These are phyloP conservation scores for Penicillium sp. DNA, from an alignment of 2,329 filamentous ascomycete genomes.

Conservation along the genomic window DNA sequence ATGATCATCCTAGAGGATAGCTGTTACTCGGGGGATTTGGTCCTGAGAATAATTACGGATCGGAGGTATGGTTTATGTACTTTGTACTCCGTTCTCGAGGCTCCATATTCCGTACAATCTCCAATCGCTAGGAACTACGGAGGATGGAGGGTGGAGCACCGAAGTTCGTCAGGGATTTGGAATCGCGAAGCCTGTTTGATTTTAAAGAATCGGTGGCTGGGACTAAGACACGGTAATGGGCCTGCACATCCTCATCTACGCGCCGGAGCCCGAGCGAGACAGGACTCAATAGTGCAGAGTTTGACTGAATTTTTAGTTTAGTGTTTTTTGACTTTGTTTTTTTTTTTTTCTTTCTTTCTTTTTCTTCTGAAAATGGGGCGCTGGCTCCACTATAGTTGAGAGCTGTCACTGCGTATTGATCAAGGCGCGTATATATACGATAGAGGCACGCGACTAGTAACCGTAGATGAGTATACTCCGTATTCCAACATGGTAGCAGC, in stretches of 20 bases:
- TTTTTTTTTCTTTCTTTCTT: not conserved
- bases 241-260: slow-evolving; percentile 22
- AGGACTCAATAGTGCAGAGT: slow-evolving; percentile 1
- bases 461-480: not conserved
- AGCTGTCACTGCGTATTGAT: slow-evolving; percentile 1
- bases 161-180: not conserved
- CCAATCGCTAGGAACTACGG: too few species aligned
- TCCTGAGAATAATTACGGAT: not conserved
- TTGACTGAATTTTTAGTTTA: slow-evolving; percentile 3
- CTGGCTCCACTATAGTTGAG: slow-evolving; percentile 1
- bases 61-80: not conserved
- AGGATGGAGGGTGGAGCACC: too few species aligned
- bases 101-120: too few species aligned
- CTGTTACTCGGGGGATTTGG: not conserved
- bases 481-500: too few species aligned
- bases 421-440: not conserved
- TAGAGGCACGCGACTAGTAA: not conserved
- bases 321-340: slow-evolving; percentile 6
- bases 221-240: slow-evolving; percentile 10
- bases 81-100: too few species aligned
- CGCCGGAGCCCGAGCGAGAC: slow-evolving; percentile 13
- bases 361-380: not conserved
- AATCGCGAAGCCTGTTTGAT: not conserved
- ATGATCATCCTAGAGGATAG: not conserved
- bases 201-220: slow-evolving; percentile 14